Base-by-base conservation (phyloP, 805 yeast species). In the Lachancea cidri region DNA sequence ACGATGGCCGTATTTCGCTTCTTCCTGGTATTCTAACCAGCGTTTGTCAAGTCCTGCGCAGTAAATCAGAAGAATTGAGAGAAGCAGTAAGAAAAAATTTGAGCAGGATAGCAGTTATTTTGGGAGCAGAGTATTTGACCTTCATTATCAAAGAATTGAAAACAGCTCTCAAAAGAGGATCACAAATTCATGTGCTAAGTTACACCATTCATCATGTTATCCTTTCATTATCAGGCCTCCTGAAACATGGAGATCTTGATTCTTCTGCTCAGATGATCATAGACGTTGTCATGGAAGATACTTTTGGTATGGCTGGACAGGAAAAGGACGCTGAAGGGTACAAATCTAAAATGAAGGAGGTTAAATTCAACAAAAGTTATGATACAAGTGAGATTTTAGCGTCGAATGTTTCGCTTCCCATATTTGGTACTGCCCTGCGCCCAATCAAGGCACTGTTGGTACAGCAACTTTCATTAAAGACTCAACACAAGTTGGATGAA, bases 241-340 rank as follows among this genome's bases (percentile, higher is more conserved):
- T 86, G 33, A 44, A 55, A 0, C 83, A 76, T 48, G 94, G 95
- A 5, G 95, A 86, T 44, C 65, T 91, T 33, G 93, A 88, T 59
- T 81, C 76, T 11, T 71, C 78, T 8, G 76, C 82, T 3, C 66
- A 66, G 2, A 52, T 82, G 41, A 65, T 89, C 9, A 80, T 82
- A 50, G 79, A 77, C 17, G 69, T 87, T 13, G 71, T 89, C 17
- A 91, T 91, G 96, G 95, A 88, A 55, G 96, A 91, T 55, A 74
- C 80, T 3, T 89, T 93, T 62, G 98, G 98, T 17, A 75, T 82
- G 7, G 85, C 95, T 3, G 95, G 96, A 27, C 83, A 83, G 56
- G 98, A 93, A 55, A 91, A 93, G 58, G 98, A 93, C 49, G 89
- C 93, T 4, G 97, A 88, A 46, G 96, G 88, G 15, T 91, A 93